phyloP scores from a whole-genome alignment of 139 green algal genomes.

The Chlamydomonas sphaeroides region DNA sequence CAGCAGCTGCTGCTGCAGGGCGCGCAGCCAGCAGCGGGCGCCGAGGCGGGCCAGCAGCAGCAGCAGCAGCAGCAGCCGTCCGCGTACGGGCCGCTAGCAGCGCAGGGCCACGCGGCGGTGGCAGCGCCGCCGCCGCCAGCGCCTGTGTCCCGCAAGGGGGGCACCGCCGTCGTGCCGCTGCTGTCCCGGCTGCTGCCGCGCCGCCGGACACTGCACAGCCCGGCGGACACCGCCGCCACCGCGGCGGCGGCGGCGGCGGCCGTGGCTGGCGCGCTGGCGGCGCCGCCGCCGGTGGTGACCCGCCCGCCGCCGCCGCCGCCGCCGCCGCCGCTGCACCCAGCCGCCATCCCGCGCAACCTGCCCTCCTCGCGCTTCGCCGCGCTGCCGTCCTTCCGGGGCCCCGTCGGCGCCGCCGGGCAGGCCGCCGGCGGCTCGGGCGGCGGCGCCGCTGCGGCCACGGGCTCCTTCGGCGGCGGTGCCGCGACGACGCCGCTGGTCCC shows the following conservation, averaged over 20 bases:
- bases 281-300: not conserved
- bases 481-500: not conserved
- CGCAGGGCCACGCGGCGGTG: too few species aligned
- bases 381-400: too few species aligned
- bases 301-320: too few species aligned
- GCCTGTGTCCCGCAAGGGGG: not conserved
- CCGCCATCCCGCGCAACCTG: not conserved
- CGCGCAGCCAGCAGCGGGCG: not conserved
- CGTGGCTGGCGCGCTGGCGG: slow-evolving; percentile 9
- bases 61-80: not conserved
- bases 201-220: not conserved
- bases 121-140: not conserved
- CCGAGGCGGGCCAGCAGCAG: not conserved
- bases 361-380: too few species aligned
- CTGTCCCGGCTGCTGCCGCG: not conserved
- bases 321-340: not conserved
- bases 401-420: too few species aligned
- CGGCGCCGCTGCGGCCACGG: not conserved
- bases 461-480: slow-evolving; percentile 35
- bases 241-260: not conserved
- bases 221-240: not conserved
- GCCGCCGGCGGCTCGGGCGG: slow-evolving; percentile 26
- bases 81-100: not conserved
- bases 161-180: not conserved
- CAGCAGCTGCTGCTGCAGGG: slow-evolving; percentile 4